Base-by-base conservation (phyloP, 441 rosid genomes). In the Pelargonium citronellum region DNA sequence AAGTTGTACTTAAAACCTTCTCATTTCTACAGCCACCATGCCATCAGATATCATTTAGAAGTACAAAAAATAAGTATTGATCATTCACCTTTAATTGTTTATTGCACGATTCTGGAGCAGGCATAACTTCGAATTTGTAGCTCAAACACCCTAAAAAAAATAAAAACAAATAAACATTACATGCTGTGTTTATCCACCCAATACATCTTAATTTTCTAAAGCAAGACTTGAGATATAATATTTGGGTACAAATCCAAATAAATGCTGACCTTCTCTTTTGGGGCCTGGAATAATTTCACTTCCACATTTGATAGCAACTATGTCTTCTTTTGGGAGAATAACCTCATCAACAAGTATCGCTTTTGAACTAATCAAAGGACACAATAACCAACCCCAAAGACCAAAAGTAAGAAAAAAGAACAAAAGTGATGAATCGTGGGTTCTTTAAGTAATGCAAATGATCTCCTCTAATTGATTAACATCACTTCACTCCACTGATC, bases 271-370 rank as follows among this genome's bases (percentile, higher is more conserved):
- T 86, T 84, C 83, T 75, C 78, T 81, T 70, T 41, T 71, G 70
- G 83, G 89, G 74, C 87, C 88, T 58, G 87, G 79, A 72, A 86
- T 77, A 60, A 89, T 87, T 82, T 91, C 97, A 63, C 89, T 80
- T 70, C 96, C 97, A 76, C 80, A 80, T 8, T 73, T 77, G 74
- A 93, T 78, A 41, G 83, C 84, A 19, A 79, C 74, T 9, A 77
- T 78, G 70, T 83, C 92, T 74, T 78, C 86, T 71, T 71, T 83
- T 16, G 77, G 77, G 63, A 93, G 71, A 57, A 79, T 63, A 44
- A 79, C 73, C 66, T 79, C 90, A 64, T 89, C 93, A 72, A 91
- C 91, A 72, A 91, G 83, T 78, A 91, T 88, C 34, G 78, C 72
- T 64, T 77, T 83, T 64, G 79, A 83, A 80, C 98, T 92, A 78